Evolutionary conservation across 192 early-diverging fungal species (phyloP), one percentile per base, ranked within the genome.

Genomic region (Rhizophagus clarus): DNA sequence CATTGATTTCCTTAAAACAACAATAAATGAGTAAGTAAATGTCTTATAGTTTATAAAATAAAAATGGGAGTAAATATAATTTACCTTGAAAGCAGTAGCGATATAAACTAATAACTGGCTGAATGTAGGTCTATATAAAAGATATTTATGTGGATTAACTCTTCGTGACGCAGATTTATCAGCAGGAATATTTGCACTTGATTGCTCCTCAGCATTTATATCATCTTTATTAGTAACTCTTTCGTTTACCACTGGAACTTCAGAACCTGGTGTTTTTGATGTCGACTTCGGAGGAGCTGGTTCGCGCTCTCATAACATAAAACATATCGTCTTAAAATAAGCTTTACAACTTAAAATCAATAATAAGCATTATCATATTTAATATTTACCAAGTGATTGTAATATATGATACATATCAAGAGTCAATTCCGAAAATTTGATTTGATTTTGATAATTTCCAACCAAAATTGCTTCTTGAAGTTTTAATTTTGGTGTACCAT

Each of bases 371-470:
- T 34, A 22, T 34, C 31, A 42, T 42, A 20, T 26, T 17, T 7
- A 72, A 49, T 49, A 26, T 28, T 49, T 4, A 84, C 88, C 98
- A n/a, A 99, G 89, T 42, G 95, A 93, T 81, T 98, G 97, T 32
- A 97, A 83, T 81, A 99, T 94, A 49, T 96, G 93, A 85, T 96
- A 97, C 96, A 98, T 96, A 78, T 99, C 98, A 63, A 98, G 85
- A 0, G 96, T 98, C 45, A 98, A 87, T 83, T 98, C 97, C 0
- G 97, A 97, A 83, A 99, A 99, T 79, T 98, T 98, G 84, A 97
- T 97, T 77, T 99, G 97, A 61, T 94, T 95, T 60, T 95, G 94
- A 74, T 94, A 93, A 83, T 97, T 98, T 31, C 98, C 97, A 61
- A 98, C 96, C 45, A 99, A 86, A 64, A 99, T 97, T 0, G 96